Base-by-base conservation (phyloP, 352 stramenopile species). In the Globisporangium emineosum region DNA sequence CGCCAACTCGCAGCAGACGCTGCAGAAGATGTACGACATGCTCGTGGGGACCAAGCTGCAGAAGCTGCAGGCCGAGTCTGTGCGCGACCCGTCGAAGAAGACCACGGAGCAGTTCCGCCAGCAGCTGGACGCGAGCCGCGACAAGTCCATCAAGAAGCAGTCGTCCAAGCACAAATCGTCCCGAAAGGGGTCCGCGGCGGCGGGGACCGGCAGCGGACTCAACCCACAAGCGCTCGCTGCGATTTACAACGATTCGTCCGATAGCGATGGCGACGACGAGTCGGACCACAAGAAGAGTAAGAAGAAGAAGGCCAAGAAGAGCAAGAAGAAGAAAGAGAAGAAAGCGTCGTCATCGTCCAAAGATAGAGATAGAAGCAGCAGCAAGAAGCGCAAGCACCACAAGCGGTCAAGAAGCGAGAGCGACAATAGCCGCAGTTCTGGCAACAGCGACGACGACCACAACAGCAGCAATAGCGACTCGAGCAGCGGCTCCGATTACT, bases 1-100 rank as follows among this genome's bases (percentile, higher is more conserved):
- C 33, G 64, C 55, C 13, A 83, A 88, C 63, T 71, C 81, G 32
- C 70, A 89, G 66, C 73, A 77, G 12, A 92, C 81, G 54, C 67
- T 92, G 30, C 65, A 88, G 65, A 92, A 92, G 63, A 89, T 92
- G 64, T 92, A 90, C 68, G 81, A 92, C 55, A 62, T 86, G 68
- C 71, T 90, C 35, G 79, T 92, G 21, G 77, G 76, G 9, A 71
- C 76, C 25, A 89, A 92, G 64, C 65, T 92, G 23, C 75, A 88
- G 66, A 90, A 89, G 66, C 78, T 92, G 37, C 76, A 89, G 69
- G 79, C 77, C 9, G 78, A 89, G 55, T 76, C 75, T 12, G 65
- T 72, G 43, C 56, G 69, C 25, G 79, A 90, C 64, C 65, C 70
- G 61, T 77, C 67, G 2, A 58, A 30, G 19, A 64, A 78, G 50